Evolutionary conservation across 192 early-diverging fungal genomes (phyloP).

Genomic region (Backusella parvicylindrica): DNA sequence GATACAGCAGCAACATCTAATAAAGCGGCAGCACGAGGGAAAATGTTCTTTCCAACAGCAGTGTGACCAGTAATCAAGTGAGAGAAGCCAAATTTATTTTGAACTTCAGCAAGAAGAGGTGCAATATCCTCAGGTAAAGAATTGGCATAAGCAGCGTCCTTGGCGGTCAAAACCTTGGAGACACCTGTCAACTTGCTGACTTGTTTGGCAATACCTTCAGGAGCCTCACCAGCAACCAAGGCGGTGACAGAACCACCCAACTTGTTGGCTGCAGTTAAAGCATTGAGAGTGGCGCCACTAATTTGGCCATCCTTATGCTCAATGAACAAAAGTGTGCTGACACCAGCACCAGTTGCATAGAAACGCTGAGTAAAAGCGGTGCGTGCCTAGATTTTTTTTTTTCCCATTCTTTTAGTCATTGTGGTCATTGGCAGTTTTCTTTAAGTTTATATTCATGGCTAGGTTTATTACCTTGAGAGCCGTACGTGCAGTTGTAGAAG

Average conservation of each 20-base stretch:
- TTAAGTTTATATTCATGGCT: not conserved
- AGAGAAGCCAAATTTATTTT: constrained; percentile 67
- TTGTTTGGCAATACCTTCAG: constrained; percentile 58
- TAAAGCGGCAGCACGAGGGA: constrained; percentile 91
- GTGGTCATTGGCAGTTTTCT: not conserved
- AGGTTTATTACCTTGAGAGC: constrained; percentile 4
- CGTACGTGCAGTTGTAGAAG: constrained; percentile 9
- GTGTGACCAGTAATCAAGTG: constrained; percentile 88
- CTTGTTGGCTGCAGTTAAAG: constrained; percentile 81
- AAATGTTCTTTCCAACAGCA: constrained; percentile 90
- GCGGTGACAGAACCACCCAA: constrained; percentile 82
- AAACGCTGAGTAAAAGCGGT: constrained; percentile 11
- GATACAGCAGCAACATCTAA: constrained; percentile 90
- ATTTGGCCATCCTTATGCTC: constrained; percentile 82
- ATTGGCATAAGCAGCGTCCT: constrained; percentile 75
- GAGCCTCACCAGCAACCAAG: constrained; percentile 78
- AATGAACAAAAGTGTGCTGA: constrained; percentile 79
- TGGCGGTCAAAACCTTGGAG: constrained; percentile 80
- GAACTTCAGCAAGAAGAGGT: constrained; percentile 65
- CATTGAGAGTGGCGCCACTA: constrained; percentile 74
- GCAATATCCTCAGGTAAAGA: constrained; percentile 80
- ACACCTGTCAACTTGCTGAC: constrained; percentile 66
- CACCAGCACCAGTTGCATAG: constrained; percentile 50
- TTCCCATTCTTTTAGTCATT: not conserved
- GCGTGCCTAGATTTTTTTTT: constrained; percentile 9